Conservation (phyloP, 2,329 filamentous ascomycete genomes). For the Alternaria longipes region DNA sequence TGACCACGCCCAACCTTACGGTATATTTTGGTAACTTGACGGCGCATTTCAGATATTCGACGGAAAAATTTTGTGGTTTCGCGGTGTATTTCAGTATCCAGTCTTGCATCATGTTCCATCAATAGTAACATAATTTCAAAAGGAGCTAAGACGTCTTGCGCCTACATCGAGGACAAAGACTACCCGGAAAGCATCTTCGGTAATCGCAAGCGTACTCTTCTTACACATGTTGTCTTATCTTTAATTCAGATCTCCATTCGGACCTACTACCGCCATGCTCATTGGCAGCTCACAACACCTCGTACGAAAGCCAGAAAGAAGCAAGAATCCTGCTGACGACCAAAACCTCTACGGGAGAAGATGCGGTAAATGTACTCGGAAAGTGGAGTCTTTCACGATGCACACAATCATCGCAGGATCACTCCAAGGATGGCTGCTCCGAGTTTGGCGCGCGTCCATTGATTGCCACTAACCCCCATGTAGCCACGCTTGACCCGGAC, state of each 20-base stretch:
- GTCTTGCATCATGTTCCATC: not conserved
- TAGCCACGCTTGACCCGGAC: not conserved
- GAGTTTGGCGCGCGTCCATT: conserved; percentile 8
- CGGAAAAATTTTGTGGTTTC: not conserved
- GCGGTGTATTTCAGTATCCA: not conserved
- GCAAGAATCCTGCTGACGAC: not conserved
- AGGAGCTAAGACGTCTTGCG: not conserved
- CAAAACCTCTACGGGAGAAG: conserved; percentile 6
- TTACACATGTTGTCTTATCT: not conserved
- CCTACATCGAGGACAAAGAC: not conserved
- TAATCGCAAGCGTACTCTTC: not conserved
- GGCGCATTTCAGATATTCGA: not conserved
- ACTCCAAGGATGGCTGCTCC: not conserved
- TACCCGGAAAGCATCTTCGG: not conserved
- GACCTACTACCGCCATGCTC: not conserved
- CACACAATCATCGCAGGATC: conserved; percentile 2
- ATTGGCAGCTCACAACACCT: not conserved
- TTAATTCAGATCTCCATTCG: not conserved
- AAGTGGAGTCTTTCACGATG: conserved; percentile 12
- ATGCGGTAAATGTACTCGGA: conserved; percentile 14
- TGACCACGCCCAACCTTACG: not conserved
- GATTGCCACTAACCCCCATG: not conserved
- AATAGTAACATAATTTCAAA: not conserved
- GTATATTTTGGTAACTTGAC: not conserved
- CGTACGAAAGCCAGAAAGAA: not conserved